These are phyloP conservation scores for Penicillium thymicola DNA, from an alignment of 2,329 filamentous ascomycete species.

Conservation along the genomic window DNA sequence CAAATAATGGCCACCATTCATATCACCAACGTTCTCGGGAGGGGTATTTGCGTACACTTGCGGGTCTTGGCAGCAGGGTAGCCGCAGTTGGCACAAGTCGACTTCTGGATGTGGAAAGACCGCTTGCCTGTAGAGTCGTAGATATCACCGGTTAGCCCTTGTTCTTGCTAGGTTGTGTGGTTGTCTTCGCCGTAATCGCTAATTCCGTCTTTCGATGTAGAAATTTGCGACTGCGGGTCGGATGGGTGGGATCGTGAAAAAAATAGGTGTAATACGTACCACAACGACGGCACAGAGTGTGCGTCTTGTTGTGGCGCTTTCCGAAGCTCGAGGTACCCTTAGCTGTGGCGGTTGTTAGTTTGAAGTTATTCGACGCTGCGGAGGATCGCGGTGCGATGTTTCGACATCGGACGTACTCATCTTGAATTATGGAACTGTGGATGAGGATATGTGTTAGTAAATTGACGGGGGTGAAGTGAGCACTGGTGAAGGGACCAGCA, in stretches of 20 bases:
- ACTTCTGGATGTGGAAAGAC: conserved; percentile 99
- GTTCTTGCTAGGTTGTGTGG: conserved; percentile 9
- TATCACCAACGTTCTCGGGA: conserved; percentile 10
- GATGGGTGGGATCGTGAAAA: conserved; percentile 11
- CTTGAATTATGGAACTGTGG: conserved; percentile 51
- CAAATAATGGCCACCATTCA: conserved; percentile 5
- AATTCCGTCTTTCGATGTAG: conserved; percentile 11
- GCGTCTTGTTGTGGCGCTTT: conserved; percentile 95
- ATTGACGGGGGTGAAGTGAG: conserved; percentile 5
- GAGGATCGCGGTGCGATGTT: conserved; percentile 23
- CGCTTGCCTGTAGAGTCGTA: conserved; percentile 66
- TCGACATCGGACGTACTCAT: conserved; percentile 53
- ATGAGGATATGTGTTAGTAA: conserved; percentile 25
- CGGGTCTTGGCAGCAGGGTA: conserved; percentile 96
- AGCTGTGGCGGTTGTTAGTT: conserved; percentile 54
- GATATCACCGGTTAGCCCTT: conserved; percentile 28
- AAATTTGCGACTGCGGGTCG: conserved; percentile 18
- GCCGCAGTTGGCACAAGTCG: conserved; percentile 92
- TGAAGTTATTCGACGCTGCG: conserved; percentile 24
- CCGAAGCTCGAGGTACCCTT: conserved; percentile 71
- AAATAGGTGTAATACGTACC: conserved; percentile 61
- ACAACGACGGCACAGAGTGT: conserved; percentile 97
- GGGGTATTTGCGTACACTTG: conserved; percentile 73
- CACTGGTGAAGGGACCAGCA: conserved; percentile 9
- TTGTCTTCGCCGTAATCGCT: conserved; percentile 10